A percentile compares a stretch with the other conserved stretches of the same genome.
Evolutionary conservation across 371 early-diverging fungal genomes (phyloP).

Genomic region (Mucor racemosus): DNA sequence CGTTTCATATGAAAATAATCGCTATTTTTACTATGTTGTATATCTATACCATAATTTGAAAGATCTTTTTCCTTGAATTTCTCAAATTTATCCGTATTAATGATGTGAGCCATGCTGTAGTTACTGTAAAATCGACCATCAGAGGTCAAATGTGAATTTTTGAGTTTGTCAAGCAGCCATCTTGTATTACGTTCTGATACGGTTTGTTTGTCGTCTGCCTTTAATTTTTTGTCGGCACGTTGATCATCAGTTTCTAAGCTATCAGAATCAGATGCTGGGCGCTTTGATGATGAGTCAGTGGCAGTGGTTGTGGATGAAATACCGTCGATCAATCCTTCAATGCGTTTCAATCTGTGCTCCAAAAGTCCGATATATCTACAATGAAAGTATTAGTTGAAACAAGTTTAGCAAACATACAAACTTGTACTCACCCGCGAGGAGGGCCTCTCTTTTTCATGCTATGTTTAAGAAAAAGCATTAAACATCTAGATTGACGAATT

Average conservation of each 20-base stretch:
- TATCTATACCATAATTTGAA: neutral
- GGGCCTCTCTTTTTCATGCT: conserved; percentile 33
- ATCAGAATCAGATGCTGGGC: neutral
- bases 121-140: conserved; percentile 9
- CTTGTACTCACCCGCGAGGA: conserved; percentile 24
- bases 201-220: neutral
- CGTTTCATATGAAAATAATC: conserved; percentile 30
- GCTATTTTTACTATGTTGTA: conserved; percentile 24
- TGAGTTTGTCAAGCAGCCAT: conserved; percentile 3
- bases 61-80: conserved; percentile 1
- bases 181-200: neutral
- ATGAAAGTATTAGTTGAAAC: neutral
- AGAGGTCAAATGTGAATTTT: neutral
- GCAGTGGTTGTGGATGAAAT: neutral
- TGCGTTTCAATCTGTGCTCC: conserved; percentile 18
- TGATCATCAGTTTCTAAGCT: neutral
- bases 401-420: neutral
- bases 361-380: conserved; percentile 8
- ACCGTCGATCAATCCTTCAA: conserved; percentile 13
- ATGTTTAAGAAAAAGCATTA: neutral
- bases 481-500: neutral
- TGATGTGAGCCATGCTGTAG: neutral
- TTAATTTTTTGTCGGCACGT: neutral
- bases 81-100: conserved; percentile 2
- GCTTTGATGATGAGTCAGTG: neutral